Evolutionary conservation across 169 alveolate genomes (phyloP), one percentile per base, ranked within the genome.

Genomic region (Sarcocystis neurona): DNA sequence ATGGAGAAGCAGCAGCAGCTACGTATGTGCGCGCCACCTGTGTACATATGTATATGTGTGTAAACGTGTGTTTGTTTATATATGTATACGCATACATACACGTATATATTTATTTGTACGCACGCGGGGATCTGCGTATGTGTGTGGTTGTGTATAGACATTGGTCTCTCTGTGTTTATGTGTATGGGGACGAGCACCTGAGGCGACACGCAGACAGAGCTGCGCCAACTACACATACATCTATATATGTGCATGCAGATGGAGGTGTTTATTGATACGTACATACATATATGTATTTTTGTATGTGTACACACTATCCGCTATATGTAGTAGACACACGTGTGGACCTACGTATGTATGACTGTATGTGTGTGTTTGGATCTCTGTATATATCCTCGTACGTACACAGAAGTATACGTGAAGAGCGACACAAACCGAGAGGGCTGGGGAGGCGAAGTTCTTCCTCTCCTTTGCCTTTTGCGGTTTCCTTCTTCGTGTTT

Each of bases 141-240:
- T n/a, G n/a, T n/a, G n/a, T n/a, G n/a, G n/a, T n/a, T n/a, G n/a
- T n/a, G n/a, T n/a, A n/a, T n/a, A n/a, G n/a, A n/a, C n/a, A n/a
- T n/a, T n/a, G n/a, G n/a, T n/a, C n/a, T n/a, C n/a, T n/a, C n/a
- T n/a, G n/a, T n/a, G n/a, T n/a, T n/a, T n/a, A n/a, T n/a, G n/a
- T n/a, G n/a, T n/a, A n/a, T n/a, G n/a, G n/a, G n/a, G n/a, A n/a
- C n/a, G n/a, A n/a, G n/a, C n/a, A n/a, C n/a, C n/a, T n/a, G n/a
- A n/a, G n/a, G n/a, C n/a, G 41, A 30, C 82, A 72, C 56, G 53
- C 41, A 27, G 41, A 72, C 32, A 47, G 53, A 47, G 82, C 82
- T 10, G 82, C 41, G 5, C 47, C 58, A n/a, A 43, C 41, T 48
- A 39, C 34, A 34, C 58, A 37, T 37, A 6, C 27, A 18, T 53